These are phyloP conservation scores for Saccharomycopsis fermentans DNA, from an alignment of 805 yeast genomes.

Conservation along the genomic window DNA sequence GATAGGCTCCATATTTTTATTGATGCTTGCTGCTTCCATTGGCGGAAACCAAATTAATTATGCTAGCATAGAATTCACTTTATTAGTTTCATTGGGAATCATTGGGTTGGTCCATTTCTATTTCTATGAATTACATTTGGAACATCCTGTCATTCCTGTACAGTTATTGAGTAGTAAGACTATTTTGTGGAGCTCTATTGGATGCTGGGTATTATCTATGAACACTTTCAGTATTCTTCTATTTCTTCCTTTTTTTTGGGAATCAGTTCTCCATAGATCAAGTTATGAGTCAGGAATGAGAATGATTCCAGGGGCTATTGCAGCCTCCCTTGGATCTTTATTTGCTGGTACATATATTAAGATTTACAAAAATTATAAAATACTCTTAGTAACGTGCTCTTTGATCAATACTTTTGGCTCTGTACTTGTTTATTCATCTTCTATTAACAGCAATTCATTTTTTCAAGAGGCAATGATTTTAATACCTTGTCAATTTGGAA, in stretches of 20 bases:
- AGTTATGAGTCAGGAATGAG: slow-evolving; percentile 52
- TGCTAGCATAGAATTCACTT: slow-evolving; percentile 27
- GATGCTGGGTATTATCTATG: slow-evolving; percentile 36
- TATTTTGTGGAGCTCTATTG: slow-evolving; percentile 45
- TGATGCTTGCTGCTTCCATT: slow-evolving; percentile 42
- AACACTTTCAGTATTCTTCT: slow-evolving; percentile 34
- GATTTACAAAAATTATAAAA: slow-evolving; percentile 48
- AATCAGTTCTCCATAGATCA: slow-evolving; percentile 42
- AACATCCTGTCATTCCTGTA: slow-evolving; percentile 56
- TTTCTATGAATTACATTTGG: slow-evolving; percentile 30
- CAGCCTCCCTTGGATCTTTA: slow-evolving; percentile 48
- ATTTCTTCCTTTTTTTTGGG: slow-evolving; percentile 52
- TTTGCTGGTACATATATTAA: slow-evolving; percentile 58
- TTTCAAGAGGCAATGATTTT: slow-evolving; percentile 36
- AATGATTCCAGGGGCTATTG: slow-evolving; percentile 50
- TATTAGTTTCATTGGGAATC: slow-evolving; percentile 27
- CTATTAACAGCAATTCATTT: slow-evolving; percentile 25
- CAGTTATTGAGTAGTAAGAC: slow-evolving; percentile 45
- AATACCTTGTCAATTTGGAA: slow-evolving; percentile 44
- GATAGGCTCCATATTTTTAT: slow-evolving; percentile 34
- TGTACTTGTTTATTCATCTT: slow-evolving; percentile 26
- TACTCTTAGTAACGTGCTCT: slow-evolving; percentile 35
- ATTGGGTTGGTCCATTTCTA: slow-evolving; percentile 32
- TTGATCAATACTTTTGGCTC: slow-evolving; percentile 35
- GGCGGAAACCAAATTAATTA: slow-evolving; percentile 41